phyloP scores from a whole-genome alignment of 1,284 basidiomycete species.

The Cryptococcus hybrid region DNA sequence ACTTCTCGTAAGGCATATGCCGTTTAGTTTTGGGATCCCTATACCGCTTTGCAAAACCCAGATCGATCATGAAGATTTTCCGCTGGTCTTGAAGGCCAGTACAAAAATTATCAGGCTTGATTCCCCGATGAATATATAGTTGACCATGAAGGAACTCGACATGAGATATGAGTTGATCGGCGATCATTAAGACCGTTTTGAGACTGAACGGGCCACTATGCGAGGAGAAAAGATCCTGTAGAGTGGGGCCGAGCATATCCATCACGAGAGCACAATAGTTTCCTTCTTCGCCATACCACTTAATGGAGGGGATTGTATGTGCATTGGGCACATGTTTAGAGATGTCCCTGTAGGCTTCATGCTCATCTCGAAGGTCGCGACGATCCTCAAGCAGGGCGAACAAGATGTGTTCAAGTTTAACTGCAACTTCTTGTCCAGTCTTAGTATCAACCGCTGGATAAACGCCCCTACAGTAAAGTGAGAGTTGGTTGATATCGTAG shows the following conservation, averaged over 20 bases:
- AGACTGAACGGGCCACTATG: constrained; percentile 98
- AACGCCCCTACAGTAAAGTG: constrained; percentile 72
- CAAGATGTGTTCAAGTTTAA: constrained; percentile 99
- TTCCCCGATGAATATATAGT: constrained; percentile 99
- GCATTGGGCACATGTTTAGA: constrained; percentile 84
- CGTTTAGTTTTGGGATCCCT: constrained; percentile 98
- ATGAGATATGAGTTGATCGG: constrained; percentile 96
- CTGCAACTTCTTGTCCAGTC: constrained; percentile 99
- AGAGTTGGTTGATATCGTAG: no score
- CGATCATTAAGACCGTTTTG: constrained; percentile 95
- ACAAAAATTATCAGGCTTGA: constrained; percentile 99
- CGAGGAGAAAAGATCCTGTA: constrained; percentile 99
- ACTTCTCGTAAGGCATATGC: constrained; percentile 99
- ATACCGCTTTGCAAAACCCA: constrained; percentile 99
- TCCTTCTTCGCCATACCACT: constrained; percentile 99
- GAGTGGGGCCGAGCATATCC: constrained; percentile 93
- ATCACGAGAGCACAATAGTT: constrained; percentile 99
- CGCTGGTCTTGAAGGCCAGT: constrained; percentile 99
- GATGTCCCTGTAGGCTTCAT: constrained; percentile 93
- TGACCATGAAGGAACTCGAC: constrained; percentile 99
- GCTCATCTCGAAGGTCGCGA: constrained; percentile 83
- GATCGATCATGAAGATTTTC: constrained; percentile 99
- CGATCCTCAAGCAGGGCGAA: constrained; percentile 87
- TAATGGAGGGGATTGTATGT: constrained; percentile 77
- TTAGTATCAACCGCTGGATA: constrained; percentile 99